phyloP scores from a whole-genome alignment of 108 stramenopile species.

The Cylindrotheca fusiformis region DNA sequence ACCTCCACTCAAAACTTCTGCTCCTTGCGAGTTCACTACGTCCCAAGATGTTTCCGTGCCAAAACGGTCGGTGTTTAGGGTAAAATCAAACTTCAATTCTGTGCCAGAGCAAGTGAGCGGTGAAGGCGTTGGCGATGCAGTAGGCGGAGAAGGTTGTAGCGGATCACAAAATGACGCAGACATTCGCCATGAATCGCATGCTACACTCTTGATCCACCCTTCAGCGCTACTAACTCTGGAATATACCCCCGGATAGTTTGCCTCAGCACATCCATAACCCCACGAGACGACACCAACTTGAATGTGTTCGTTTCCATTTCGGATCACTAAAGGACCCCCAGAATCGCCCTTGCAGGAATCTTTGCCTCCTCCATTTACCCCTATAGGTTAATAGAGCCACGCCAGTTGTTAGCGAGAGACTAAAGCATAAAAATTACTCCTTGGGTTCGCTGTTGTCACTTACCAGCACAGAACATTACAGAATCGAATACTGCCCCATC shows the following conservation, averaged over 20 bases:
- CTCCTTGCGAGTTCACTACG: not conserved
- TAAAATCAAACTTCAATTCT: not conserved
- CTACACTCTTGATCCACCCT: constrained; percentile 35
- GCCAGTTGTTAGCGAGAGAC: too few relatives aligned
- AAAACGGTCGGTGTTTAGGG: not conserved
- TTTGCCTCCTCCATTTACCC: constrained; percentile 8
- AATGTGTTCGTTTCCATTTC: constrained; percentile 17
- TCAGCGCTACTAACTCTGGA: constrained; percentile 20
- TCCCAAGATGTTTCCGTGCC: not conserved
- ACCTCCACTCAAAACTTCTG: not conserved
- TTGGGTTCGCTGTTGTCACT: too few relatives aligned
- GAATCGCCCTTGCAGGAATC: constrained; percentile 55
- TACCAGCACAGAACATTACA: constrained; percentile 45
- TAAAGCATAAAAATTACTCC: too few relatives aligned
- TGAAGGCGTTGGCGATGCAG: constrained; percentile 4
- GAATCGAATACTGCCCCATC: constrained; percentile 5
- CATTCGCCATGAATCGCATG: constrained; percentile 15
- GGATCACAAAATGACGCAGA: constrained; percentile 13
- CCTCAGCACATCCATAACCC: constrained; percentile 46
- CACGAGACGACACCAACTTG: constrained; percentile 18
- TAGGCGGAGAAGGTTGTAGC: constrained; percentile 8
- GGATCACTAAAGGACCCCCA: constrained; percentile 41
- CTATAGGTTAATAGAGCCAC: too few relatives aligned
- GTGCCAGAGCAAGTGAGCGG: not conserved
- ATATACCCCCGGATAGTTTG: constrained; percentile 51